Conservation (phyloP, 352 stramenopile genomes). For the Phytophthora pseudosyringae region DNA sequence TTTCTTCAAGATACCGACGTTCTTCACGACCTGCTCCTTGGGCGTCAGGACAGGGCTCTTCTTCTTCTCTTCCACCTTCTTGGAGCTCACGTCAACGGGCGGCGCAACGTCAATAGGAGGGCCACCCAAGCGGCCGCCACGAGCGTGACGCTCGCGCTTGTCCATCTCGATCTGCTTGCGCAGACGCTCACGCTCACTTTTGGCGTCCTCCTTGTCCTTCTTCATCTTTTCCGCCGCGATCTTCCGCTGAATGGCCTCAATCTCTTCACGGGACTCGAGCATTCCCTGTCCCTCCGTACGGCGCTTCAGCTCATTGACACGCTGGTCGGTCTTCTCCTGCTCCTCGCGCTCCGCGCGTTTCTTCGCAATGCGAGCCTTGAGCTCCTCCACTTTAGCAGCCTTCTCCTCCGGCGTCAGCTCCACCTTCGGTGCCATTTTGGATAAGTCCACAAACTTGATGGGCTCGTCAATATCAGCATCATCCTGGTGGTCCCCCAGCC, state of each 20-base stretch:
- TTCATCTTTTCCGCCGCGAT: constrained; percentile 84
- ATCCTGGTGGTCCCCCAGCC: constrained; percentile 90
- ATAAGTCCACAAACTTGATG: constrained; percentile 86
- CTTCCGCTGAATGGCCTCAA: constrained; percentile 81
- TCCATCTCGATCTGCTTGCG: constrained; percentile 91
- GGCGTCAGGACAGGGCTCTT: constrained; percentile 54
- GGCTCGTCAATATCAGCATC: constrained; percentile 90
- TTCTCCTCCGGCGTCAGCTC: constrained; percentile 90
- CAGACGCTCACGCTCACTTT: constrained; percentile 89
- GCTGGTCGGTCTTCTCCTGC: constrained; percentile 77
- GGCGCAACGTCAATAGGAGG: constrained; percentile 63
- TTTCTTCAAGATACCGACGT: constrained; percentile 83
- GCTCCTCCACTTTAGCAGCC: constrained; percentile 79
- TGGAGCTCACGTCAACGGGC: constrained; percentile 34
- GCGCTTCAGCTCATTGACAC: constrained; percentile 76
- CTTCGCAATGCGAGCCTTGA: constrained; percentile 82
- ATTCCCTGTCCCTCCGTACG: constrained; percentile 81
- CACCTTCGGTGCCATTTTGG: constrained; percentile 42
- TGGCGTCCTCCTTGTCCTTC: constrained; percentile 90
- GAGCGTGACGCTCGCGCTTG: constrained; percentile 89
- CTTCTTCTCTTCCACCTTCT: constrained; percentile 43
- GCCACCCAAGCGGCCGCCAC: constrained; percentile 81
- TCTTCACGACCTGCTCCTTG: constrained; percentile 76
- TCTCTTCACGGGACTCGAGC: constrained; percentile 79
- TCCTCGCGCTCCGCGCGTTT: constrained; percentile 83